Conservation (phyloP, 805 yeast genomes). For the Saccharomyces cerevisiae region DNA sequence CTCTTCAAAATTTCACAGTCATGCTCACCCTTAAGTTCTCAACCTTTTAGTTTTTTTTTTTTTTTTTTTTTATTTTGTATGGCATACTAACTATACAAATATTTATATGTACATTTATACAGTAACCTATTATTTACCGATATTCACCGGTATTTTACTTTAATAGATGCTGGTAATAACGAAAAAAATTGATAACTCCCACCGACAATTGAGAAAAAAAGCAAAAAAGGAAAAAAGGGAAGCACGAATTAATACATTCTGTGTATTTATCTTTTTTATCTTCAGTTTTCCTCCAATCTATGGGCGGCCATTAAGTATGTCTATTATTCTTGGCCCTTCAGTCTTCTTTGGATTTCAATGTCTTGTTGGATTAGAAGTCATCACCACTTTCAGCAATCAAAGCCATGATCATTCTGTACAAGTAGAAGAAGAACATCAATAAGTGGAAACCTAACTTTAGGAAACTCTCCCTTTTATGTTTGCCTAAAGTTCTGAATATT, state of each 20-base stretch:
- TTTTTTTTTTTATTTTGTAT: background rate
- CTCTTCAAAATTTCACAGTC: no score
- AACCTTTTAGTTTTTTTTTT: no score
- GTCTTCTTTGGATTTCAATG: background rate
- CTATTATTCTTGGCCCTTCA: background rate
- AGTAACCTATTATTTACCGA: background rate
- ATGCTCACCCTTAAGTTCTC: no score
- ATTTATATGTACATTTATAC: background rate
- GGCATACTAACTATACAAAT: background rate
- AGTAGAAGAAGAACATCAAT: slow-evolving; percentile 84
- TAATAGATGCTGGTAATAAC: background rate
- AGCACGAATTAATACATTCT: background rate
- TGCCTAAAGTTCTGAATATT: slow-evolving; percentile 84
- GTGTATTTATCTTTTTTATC: background rate
- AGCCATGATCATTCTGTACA: slow-evolving; percentile 92
- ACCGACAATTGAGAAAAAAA: background rate
- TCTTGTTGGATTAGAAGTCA: slow-evolving; percentile 3
- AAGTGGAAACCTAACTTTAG: slow-evolving; percentile 84
- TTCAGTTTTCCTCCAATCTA: background rate
- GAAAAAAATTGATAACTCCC: background rate
- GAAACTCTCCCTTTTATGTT: slow-evolving; percentile 86
- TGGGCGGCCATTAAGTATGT: background rate
- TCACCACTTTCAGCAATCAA: slow-evolving; percentile 52
- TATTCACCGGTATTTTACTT: background rate
- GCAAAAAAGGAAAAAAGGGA: background rate